Evolutionary conservation across 768 basidiomycete species (phyloP), one percentile per base, ranked within the genome.

Genomic region (Dioszegia aurantiaca): DNA sequence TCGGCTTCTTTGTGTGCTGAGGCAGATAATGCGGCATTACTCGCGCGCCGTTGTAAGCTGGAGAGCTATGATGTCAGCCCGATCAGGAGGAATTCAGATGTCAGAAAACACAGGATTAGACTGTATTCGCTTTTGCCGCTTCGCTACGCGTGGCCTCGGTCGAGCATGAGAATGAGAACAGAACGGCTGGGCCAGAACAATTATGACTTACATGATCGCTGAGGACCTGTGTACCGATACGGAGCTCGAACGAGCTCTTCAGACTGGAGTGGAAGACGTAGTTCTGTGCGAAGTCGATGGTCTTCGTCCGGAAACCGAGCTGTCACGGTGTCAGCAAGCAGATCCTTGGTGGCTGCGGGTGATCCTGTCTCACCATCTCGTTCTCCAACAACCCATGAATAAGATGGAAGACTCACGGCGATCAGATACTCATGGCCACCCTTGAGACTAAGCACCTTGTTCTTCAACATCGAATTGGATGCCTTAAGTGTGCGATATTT

Each of bases 401-500:
- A n/a, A n/a, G n/a, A n/a, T n/a, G n/a, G 33, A 33, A n/a, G 19
- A 27, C 19, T 61, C 43, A 74, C 72, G 27, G 61, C 60, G n/a
- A 72, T 65, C 23, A 74, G 61, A 45, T 65, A 70, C 21, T 69
- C 72, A 30, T 68, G 60, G 4, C 68, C 72, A 16, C 72, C 70
- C 39, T 61, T 65, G 2, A 55, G 56, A 17, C 30, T 56, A 21
- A 74, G 51, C 1, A 74, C 60, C 58, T 71, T 69, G 39, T 68
- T 64, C 52, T 72, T 68, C 33, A 74, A 43, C 36, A 57, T 45
- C 0, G 51, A 33, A 39, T 71, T 71, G 36, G 61, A 59, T 4
- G 68, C 62, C 55, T 69, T 68, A 5, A 74, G 17, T 1, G 55
- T 59, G 24, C 66, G 37, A 48, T 57, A 74, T 51, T 74, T 74